Conservation (phyloP, 169 alveolate species). For the Plasmodium blacklocki region DNA sequence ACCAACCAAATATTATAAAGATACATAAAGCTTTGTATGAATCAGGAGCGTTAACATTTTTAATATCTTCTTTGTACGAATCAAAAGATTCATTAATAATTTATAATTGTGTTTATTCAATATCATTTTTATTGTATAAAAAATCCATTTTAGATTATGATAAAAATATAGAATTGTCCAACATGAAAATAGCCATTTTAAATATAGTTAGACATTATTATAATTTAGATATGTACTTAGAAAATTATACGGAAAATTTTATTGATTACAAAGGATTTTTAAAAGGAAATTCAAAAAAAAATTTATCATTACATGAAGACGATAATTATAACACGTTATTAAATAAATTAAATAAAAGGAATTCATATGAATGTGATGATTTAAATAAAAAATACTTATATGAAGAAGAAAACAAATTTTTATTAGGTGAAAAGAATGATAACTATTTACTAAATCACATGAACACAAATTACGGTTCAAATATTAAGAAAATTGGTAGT, state of each 20-base stretch:
- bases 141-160: slow-evolving; percentile 75
- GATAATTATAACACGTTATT: slow-evolving; percentile 47
- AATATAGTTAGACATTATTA: slow-evolving; percentile 76
- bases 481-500: slow-evolving; percentile 43
- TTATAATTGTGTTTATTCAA: slow-evolving; percentile 75
- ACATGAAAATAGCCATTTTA: slow-evolving; percentile 77
- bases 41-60: slow-evolving; percentile 77
- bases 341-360: slow-evolving; percentile 52
- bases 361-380: slow-evolving; percentile 62
- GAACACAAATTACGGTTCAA: slow-evolving; percentile 51
- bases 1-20: slow-evolving; percentile 75
- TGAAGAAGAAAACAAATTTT: slow-evolving; percentile 65
- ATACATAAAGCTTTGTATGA: slow-evolving; percentile 78
- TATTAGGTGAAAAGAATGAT: slow-evolving; percentile 71
- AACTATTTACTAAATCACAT: slow-evolving; percentile 55
- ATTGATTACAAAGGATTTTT: slow-evolving; percentile 77
- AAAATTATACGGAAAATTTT: slow-evolving; percentile 75
- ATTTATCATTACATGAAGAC: slow-evolving; percentile 64
- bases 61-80: slow-evolving; percentile 73
- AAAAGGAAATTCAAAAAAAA: slow-evolving; percentile 67
- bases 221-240: slow-evolving; percentile 76
- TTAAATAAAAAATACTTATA: slow-evolving; percentile 67
- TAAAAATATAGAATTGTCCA: slow-evolving; percentile 74
- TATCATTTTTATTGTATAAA: slow-evolving; percentile 74
- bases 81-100: slow-evolving; percentile 76